A percentile compares a stretch with the other conserved stretches of the same genome.
phyloP scores from a whole-genome alignment of 129 eudicot species.

The Chrysanthemum makinoi region DNA sequence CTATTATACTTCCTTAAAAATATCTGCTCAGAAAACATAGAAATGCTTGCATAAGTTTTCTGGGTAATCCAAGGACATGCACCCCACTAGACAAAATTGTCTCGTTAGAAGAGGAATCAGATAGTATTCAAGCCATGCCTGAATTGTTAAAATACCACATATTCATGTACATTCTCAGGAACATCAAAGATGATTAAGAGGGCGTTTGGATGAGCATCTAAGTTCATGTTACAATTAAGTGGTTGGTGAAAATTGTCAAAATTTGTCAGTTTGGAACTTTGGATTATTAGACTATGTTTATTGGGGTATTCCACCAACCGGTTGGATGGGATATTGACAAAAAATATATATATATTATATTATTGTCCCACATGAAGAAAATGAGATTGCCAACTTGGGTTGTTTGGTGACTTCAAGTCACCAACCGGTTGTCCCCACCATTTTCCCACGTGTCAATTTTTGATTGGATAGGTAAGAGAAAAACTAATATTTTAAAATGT shows the following conservation, averaged over 20 bases:
- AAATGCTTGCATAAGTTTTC: constrained; percentile 25
- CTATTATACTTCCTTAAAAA: constrained; percentile 58
- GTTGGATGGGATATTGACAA: too few relatives aligned
- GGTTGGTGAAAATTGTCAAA: not conserved
- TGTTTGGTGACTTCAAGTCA: too few relatives aligned
- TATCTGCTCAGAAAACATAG: constrained; percentile 41
- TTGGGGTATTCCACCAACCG: too few relatives aligned
- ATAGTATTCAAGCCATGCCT: not conserved
- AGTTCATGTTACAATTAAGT: not conserved
- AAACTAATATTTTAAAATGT: too few relatives aligned
- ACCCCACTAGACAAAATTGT: not conserved
- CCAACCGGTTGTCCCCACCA: too few relatives aligned
- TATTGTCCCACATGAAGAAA: too few relatives aligned
- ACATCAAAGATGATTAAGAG: constrained; percentile 3
- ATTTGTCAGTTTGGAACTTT: too few relatives aligned
- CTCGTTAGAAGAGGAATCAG: constrained; percentile 1
- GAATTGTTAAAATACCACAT: not conserved
- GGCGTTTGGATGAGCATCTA: not conserved
- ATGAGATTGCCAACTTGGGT: too few relatives aligned
- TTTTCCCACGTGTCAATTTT: too few relatives aligned
- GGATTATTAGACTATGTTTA: too few relatives aligned
- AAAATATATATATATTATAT: too few relatives aligned
- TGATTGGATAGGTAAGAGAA: too few relatives aligned
- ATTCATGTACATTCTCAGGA: not conserved
- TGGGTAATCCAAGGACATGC: not conserved